phyloP scores from a whole-genome alignment of 2,329 filamentous ascomycete genomes.

The Neurospora sp. region DNA sequence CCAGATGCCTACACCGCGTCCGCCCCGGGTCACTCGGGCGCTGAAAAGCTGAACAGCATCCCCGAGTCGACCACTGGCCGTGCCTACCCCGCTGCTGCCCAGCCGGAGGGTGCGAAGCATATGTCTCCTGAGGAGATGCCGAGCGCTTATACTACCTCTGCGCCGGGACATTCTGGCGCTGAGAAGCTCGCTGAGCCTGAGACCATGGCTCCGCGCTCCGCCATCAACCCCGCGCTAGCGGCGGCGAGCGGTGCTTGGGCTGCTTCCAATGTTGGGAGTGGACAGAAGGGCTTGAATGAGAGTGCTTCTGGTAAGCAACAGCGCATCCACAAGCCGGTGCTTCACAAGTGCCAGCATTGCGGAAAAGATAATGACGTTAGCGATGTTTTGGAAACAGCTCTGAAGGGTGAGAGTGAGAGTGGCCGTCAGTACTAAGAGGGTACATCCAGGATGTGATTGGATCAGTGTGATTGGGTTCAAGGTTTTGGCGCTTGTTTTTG shows the following conservation, averaged over 20 bases:
- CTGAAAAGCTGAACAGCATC: neutral
- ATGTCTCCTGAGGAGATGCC: slow-evolving; percentile 10
- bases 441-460: neutral
- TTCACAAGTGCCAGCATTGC: slow-evolving; percentile 15
- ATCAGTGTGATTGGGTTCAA: neutral
- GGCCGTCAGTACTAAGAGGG: neutral
- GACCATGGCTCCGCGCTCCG: neutral
- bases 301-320: neutral
- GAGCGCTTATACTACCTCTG: neutral
- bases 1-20: neutral
- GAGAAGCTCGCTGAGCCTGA: neutral
- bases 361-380: slow-evolving; percentile 16
- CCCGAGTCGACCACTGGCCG: neutral
- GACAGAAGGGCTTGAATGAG: neutral
- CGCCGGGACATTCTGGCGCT: neutral
- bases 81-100: neutral
- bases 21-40: neutral
- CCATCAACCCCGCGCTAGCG: slow-evolving; percentile 1
- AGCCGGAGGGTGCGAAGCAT: neutral
- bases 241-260: slow-evolving; percentile 13
- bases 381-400: slow-evolving; percentile 2
- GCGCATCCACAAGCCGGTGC: neutral
- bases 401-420: neutral
- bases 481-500: neutral
- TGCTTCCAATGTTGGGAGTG: neutral